phyloP scores from a whole-genome alignment of 139 green algal genomes.

The Gonium pectorale region DNA sequence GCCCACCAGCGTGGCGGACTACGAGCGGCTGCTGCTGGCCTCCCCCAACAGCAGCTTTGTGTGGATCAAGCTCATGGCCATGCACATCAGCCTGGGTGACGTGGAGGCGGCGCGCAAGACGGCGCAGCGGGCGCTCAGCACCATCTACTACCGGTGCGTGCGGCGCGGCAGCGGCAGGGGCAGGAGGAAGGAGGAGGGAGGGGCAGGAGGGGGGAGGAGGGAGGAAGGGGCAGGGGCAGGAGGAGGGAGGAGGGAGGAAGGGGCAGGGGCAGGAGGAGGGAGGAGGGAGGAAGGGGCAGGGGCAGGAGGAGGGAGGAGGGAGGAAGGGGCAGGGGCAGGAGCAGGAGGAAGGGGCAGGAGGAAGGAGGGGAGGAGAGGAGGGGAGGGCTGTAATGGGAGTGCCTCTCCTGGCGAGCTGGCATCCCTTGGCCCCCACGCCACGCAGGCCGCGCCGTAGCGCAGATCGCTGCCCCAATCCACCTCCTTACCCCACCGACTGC shows the following conservation, averaged over 20 bases:
- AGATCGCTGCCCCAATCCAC: no score
- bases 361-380: no score
- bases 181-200: not conserved
- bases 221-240: not conserved
- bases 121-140: slow-evolving; percentile 88
- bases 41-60: slow-evolving; percentile 85
- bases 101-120: slow-evolving; percentile 76
- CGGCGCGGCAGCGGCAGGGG: not conserved
- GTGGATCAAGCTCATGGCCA: slow-evolving; percentile 98
- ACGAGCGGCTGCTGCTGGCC: slow-evolving; percentile 84
- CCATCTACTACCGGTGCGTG: slow-evolving; percentile 83
- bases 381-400: no score
- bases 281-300: not conserved
- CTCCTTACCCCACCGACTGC: no score
- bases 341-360: no score
- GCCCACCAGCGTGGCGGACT: slow-evolving; percentile 81
- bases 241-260: not conserved
- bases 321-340: no score
- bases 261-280: no score
- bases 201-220: not conserved
- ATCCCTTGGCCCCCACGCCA: no score
- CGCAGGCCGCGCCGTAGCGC: no score
- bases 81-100: slow-evolving; percentile 86
- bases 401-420: no score
- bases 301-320: not conserved